Percentiles rank a stretch among this genome's conserved stretches.
Evolutionary conservation across 768 basidiomycete species (phyloP).

Genomic region (Suillus lakei): DNA sequence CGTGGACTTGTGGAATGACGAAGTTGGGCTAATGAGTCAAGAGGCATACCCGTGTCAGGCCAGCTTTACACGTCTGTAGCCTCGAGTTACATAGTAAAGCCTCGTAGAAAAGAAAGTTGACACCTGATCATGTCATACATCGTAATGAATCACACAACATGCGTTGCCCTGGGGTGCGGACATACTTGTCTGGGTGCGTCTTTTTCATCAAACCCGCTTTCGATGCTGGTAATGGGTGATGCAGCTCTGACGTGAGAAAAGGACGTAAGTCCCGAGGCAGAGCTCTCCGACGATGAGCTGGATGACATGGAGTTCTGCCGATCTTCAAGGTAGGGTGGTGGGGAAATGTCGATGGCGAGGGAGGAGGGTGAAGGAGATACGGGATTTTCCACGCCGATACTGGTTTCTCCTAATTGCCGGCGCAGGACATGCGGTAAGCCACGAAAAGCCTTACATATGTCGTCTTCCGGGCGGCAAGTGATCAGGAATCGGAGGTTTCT

Average conservation of each 20-base stretch:
- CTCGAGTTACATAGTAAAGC: neutral
- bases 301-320: neutral
- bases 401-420: neutral
- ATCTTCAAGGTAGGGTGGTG: neutral
- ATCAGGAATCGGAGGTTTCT: neutral
- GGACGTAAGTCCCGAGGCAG: neutral
- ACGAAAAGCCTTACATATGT: conserved; percentile 1
- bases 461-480: neutral
- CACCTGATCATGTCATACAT: neutral
- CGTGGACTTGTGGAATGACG: neutral
- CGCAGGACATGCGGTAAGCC: neutral
- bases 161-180: too few relatives aligned
- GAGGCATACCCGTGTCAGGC: neutral
- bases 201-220: neutral
- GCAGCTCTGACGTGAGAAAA: neutral
- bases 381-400: neutral
- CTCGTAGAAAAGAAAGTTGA: neutral
- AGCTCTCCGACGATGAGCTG: neutral
- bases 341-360: neutral
- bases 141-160: neutral
- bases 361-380: neutral
- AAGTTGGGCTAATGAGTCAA: neutral
- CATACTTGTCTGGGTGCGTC: neutral
- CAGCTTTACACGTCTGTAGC: neutral
- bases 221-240: neutral